Evolutionary conservation across 2,329 filamentous ascomycete species (phyloP).

Genomic region (Aspergillus spinulosporus): DNA sequence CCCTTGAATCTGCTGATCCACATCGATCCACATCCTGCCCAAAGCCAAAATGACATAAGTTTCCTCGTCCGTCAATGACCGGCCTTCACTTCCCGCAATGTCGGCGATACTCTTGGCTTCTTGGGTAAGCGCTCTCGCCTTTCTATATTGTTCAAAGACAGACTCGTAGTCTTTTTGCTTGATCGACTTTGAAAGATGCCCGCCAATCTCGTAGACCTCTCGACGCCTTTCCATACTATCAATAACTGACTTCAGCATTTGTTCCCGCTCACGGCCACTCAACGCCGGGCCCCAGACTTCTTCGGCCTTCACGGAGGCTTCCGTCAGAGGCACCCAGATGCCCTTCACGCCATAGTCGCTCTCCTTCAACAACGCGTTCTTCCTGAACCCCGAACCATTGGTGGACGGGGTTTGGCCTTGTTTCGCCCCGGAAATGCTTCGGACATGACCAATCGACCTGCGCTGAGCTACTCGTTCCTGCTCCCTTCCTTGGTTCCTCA

Average conservation of each 20-base stretch:
- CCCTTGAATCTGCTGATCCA: slow-evolving; percentile 77
- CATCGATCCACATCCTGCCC: slow-evolving; percentile 92
- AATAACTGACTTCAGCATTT: slow-evolving; percentile 76
- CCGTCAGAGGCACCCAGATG: slow-evolving; percentile 83
- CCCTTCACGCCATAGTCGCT: slow-evolving; percentile 86
- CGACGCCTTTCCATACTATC: slow-evolving; percentile 75
- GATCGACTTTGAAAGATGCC: slow-evolving; percentile 76
- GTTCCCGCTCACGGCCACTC: slow-evolving; percentile 86
- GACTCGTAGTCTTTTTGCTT: slow-evolving; percentile 87
- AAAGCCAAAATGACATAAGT: slow-evolving; percentile 85
- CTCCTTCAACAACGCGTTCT: slow-evolving; percentile 89
- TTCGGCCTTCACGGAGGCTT: slow-evolving; percentile 90
- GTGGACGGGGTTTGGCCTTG: slow-evolving; percentile 40
- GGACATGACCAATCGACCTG: slow-evolving; percentile 61
- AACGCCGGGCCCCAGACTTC: slow-evolving; percentile 96
- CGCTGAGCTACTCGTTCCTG: slow-evolving; percentile 55
- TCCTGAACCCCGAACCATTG: slow-evolving; percentile 62
- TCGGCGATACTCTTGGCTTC: slow-evolving; percentile 71
- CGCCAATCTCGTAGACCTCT: slow-evolving; percentile 78
- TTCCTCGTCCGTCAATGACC: slow-evolving; percentile 71
- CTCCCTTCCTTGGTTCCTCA: slow-evolving; percentile 70
- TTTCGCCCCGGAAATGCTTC: slow-evolving; percentile 52
- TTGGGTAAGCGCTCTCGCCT: slow-evolving; percentile 77
- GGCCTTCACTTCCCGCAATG: slow-evolving; percentile 50
- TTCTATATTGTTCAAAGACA: slow-evolving; percentile 81